Percentiles rank a stretch among this genome's conserved stretches.
Evolutionary conservation across 805 yeast species (phyloP).

Genomic region (Lipomyces mesembrius): DNA sequence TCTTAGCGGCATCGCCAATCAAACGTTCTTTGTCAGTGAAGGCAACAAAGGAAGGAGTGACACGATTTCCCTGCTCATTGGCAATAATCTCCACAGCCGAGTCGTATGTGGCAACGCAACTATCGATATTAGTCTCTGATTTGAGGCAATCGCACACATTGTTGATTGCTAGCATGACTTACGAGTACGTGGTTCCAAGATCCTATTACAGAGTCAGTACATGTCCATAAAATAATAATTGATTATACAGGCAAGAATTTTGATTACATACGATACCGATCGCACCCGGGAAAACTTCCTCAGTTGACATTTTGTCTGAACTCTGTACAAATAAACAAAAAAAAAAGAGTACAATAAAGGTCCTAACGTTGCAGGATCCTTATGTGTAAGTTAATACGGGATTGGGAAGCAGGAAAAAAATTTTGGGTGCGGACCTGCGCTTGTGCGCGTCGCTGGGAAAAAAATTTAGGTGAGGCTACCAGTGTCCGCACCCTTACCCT

Average conservation of each 20-base stretch:
- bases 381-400: neutral
- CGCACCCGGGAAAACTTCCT: slow-evolving; percentile 99
- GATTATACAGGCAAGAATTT: too few relatives aligned
- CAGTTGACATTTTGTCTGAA: slow-evolving; percentile 49
- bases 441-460: neutral
- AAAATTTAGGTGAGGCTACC: neutral
- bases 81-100: slow-evolving; percentile 96
- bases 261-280: slow-evolving; percentile 77
- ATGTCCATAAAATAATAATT: neutral
- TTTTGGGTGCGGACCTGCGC: neutral
- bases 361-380: neutral
- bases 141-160: neutral
- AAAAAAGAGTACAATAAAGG: neutral
- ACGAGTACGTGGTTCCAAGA: slow-evolving; percentile 42
- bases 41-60: slow-evolving; percentile 95
- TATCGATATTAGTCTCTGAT: slow-evolving; percentile 7
- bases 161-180: slow-evolving; percentile 12
- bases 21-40: slow-evolving; percentile 91
- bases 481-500: neutral
- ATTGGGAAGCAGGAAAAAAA: neutral
- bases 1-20: slow-evolving; percentile 96
- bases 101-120: slow-evolving; percentile 90
- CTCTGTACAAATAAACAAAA: neutral
- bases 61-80: slow-evolving; percentile 98
- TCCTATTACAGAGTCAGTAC: slow-evolving; percentile 23